A percentile compares a stretch with the other conserved stretches of the same genome.
Conservation (phyloP, 2,329 filamentous ascomycete species). For the Venturia effusa region DNA sequence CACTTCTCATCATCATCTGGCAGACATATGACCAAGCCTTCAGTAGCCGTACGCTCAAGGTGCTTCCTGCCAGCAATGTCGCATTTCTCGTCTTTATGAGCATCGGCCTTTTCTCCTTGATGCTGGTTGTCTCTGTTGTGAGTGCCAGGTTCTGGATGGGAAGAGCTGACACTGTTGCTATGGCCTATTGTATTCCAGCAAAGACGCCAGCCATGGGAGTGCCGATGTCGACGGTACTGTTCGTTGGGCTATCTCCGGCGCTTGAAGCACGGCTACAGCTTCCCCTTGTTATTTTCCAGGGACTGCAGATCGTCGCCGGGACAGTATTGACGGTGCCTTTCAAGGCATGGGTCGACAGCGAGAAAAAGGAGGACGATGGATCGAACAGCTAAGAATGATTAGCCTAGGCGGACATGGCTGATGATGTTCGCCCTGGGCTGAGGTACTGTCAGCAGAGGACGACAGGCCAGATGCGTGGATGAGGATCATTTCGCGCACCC, state of each 20-base stretch:
- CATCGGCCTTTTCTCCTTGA: slow-evolving; percentile 51
- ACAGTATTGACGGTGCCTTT: slow-evolving; percentile 4
- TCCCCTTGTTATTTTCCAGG: slow-evolving; percentile 46
- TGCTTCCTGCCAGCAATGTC: slow-evolving; percentile 48
- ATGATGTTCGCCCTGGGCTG: neutral
- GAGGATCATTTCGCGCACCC: no score
- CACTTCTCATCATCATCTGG: slow-evolving; percentile 46
- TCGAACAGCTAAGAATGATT: neutral
- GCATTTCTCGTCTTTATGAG: slow-evolving; percentile 59
- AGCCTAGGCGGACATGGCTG: neutral
- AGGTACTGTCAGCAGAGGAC: neutral
- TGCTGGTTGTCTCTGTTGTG: slow-evolving; percentile 50
- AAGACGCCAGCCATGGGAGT: slow-evolving; percentile 64
- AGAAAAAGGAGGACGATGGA: neutral
- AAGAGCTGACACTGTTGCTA: slow-evolving; percentile 53
- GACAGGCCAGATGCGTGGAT: neutral
- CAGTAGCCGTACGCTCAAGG: slow-evolving; percentile 48
- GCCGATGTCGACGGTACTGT: slow-evolving; percentile 58
- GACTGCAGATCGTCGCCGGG: slow-evolving; percentile 8
- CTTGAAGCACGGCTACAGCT: slow-evolving; percentile 50
- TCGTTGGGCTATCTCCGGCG: slow-evolving; percentile 42
- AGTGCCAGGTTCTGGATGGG: slow-evolving; percentile 44
- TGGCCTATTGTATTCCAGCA: slow-evolving; percentile 63
- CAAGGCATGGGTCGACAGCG: neutral
- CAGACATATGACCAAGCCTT: slow-evolving; percentile 58